Base-by-base conservation (phyloP, 108 stramenopile genomes). In the Fistulifera pelliculosa region DNA sequence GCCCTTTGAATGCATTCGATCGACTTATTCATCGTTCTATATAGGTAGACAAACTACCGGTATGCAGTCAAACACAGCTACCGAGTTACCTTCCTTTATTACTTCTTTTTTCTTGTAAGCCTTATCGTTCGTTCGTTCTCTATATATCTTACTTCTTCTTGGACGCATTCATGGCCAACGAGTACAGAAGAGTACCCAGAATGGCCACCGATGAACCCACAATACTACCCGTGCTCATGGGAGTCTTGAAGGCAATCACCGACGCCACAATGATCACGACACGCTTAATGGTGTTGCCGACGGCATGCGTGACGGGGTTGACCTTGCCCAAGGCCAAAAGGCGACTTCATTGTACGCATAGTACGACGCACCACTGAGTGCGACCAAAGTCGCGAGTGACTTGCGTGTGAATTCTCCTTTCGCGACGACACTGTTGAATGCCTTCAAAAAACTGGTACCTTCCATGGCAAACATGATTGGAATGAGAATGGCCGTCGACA, bases 271-370 rank as follows among this genome's bases (percentile, higher is more conserved):
- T 96, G 62, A 98, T 95, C 25, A 98, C 96, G 38, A 98, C 95
- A 52, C 97, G 91, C 85, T 98, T 98, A 87, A 98, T 96, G 55
- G 95, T 96, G 85, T 98, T 98, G 47, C 97, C 97, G 49, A 98
- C 97, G 41, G 97, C 97, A 62, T 95, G 95, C 15, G 91, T 96
- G 18, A 96, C 90, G 39, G 95, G 95, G 69, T 94, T 91, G 60
- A 96, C 91, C 62, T 90, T 90, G 59, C 92, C 93, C 52, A 98
- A 83, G 19, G 97, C 97, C 53, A 95, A 61, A 96, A 98, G 41
- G 97, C 97, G 18, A 98, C 97, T 70, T 98, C 97, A 60, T 98
- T 98, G 90, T 98, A 98, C n/a, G 94, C 85, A 69, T 98, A 98
- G 85, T 96, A 98, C 18, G 76, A 62, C 40, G 66, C 65, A 53